These are phyloP conservation scores for Tetrastigma voinierianum DNA, from an alignment of 164 flowering plant species.

Conservation along the genomic window DNA sequence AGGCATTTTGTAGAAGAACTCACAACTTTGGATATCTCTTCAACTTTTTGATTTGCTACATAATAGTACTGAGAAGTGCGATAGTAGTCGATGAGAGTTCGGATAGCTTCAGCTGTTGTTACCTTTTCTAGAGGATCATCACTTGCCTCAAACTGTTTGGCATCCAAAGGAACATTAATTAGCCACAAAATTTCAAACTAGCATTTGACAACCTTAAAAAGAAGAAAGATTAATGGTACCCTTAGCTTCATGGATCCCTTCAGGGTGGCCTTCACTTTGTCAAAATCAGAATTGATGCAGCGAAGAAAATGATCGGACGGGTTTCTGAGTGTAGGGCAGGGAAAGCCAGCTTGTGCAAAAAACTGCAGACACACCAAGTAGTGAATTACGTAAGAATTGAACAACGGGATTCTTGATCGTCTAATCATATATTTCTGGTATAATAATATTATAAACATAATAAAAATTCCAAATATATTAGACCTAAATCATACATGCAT, in stretches of 20 bases:
- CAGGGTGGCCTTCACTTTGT: conserved; percentile 88
- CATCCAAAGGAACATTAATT: not conserved
- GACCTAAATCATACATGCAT: too few species aligned
- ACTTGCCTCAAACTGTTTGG: conserved; percentile 56
- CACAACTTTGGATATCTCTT: conserved; percentile 80
- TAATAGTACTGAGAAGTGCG: conserved; percentile 57
- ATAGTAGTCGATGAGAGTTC: conserved; percentile 56
- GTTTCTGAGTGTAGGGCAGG: conserved; percentile 92
- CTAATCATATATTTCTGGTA: too few species aligned
- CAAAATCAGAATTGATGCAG: conserved; percentile 91
- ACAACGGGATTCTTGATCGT: too few species aligned
- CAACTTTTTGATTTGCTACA: conserved; percentile 57
- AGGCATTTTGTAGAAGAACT: conserved; percentile 22
- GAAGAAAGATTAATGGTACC: conserved; percentile 38
- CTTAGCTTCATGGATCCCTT: conserved; percentile 92
- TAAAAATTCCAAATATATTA: too few species aligned
- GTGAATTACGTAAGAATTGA: too few species aligned
- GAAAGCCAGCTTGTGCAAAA: conserved; percentile 94
- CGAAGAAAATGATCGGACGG: conserved; percentile 96
- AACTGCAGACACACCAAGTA: conserved; percentile 67
- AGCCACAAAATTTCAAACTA: not conserved
- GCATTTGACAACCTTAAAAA: not conserved
- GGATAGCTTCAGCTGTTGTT: conserved; percentile 81
- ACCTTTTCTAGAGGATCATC: conserved; percentile 88
- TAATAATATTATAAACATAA: too few species aligned